phyloP scores from a whole-genome alignment of 2,329 filamentous ascomycete species.

The Alternaria sp. region DNA sequence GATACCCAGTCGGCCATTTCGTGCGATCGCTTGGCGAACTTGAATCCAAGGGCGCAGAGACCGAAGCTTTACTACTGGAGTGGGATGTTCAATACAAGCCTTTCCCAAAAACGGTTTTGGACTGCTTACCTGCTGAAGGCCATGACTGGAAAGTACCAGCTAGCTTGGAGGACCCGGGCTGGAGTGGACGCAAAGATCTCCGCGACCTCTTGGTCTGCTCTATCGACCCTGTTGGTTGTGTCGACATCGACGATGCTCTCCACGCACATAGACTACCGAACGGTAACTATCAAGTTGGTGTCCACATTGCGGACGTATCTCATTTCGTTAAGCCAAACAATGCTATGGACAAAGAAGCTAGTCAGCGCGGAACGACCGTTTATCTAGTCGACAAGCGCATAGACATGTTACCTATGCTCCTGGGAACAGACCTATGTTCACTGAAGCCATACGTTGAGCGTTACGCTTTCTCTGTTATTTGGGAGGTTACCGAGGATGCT shows the following conservation, averaged over 20 bases:
- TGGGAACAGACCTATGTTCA: slow-evolving; percentile 95
- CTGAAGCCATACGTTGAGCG: slow-evolving; percentile 97
- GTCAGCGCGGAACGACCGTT: slow-evolving; percentile 91
- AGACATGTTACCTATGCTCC: slow-evolving; percentile 96
- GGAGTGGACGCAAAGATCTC: slow-evolving; percentile 84
- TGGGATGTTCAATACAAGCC: slow-evolving; percentile 98
- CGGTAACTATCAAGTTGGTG: slow-evolving; percentile 93
- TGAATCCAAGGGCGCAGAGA: slow-evolving; percentile 97
- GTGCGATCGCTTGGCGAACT: slow-evolving; percentile 91
- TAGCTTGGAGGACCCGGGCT: slow-evolving; percentile 82
- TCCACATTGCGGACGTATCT: slow-evolving; percentile 99
- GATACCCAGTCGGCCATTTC: slow-evolving; percentile 93
- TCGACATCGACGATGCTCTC: slow-evolving; percentile 97
- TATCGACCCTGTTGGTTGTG: slow-evolving; percentile 94
- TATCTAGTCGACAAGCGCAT: slow-evolving; percentile 99
- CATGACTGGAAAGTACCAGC: slow-evolving; percentile 92
- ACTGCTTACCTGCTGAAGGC: slow-evolving; percentile 89
- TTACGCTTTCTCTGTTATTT: slow-evolving; percentile 61
- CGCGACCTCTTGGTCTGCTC: slow-evolving; percentile 90
- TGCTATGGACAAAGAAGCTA: slow-evolving; percentile 95
- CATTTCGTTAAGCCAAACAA: slow-evolving; percentile 98
- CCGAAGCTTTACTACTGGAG: slow-evolving; percentile 90
- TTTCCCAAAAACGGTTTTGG: slow-evolving; percentile 93
- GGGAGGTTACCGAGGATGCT: slow-evolving; percentile 87
- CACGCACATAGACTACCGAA: slow-evolving; percentile 86